Conservation (phyloP, 2,329 filamentous ascomycete species). For the Lasiodiplodia citricola region DNA sequence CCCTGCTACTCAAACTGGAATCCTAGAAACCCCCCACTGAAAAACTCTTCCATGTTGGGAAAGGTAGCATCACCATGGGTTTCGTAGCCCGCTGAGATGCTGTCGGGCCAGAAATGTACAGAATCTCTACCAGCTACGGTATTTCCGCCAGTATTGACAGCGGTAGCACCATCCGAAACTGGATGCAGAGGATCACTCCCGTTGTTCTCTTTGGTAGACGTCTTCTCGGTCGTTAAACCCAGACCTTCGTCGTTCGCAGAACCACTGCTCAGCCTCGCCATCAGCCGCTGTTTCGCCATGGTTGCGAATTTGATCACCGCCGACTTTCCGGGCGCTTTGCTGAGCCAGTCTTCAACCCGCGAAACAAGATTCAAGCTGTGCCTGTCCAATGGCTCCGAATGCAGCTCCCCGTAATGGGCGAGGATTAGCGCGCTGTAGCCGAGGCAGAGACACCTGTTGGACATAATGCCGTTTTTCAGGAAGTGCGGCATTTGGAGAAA, state of each 20-base stretch:
- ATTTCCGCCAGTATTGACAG: not conserved
- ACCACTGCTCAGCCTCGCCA: too few species aligned
- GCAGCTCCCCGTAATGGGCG: too few species aligned
- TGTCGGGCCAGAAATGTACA: not conserved
- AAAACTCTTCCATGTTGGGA: not conserved
- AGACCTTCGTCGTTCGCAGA: too few species aligned
- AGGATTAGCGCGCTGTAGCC: too few species aligned
- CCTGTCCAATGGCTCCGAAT: too few species aligned
- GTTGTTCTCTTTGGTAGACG: not conserved
- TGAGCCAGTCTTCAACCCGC: not conserved
- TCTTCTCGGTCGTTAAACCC: not conserved
- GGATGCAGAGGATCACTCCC: not conserved
- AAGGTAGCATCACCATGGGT: not conserved
- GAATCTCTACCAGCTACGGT: not conserved
- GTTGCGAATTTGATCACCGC: not conserved
- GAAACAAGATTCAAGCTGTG: too few species aligned
- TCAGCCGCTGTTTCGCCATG: not conserved
- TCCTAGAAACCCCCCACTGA: not conserved
- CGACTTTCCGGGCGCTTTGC: not conserved
- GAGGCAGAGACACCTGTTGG: too few species aligned
- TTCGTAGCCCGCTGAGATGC: not conserved
- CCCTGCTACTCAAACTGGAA: not conserved
- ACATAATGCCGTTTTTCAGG: too few species aligned
- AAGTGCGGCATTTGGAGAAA: too few species aligned
- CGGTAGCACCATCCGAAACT: not conserved